Conservation (phyloP, 257 asterid species). For the Parsonsia alboflavescens region DNA sequence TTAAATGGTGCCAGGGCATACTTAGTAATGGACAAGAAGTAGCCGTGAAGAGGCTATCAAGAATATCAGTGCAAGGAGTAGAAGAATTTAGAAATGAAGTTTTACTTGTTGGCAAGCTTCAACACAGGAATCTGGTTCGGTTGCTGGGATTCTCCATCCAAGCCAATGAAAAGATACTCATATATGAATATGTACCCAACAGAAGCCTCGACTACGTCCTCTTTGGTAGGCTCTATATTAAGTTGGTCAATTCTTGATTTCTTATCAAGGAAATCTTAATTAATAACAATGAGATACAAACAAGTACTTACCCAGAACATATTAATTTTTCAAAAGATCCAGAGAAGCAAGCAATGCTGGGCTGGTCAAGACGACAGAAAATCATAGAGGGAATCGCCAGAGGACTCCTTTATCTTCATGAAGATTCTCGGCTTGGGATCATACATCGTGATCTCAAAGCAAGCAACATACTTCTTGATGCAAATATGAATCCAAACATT, state of each 20-base stretch:
- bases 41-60: slow-evolving; percentile 28
- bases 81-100: slow-evolving; percentile 25
- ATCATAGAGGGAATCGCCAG: slow-evolving; percentile 2
- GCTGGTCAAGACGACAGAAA: neutral
- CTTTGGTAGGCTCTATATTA: slow-evolving; percentile 16
- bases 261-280: no score
- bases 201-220: slow-evolving; percentile 19
- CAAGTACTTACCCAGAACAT: neutral
- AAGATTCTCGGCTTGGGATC: slow-evolving; percentile 10
- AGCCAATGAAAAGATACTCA: slow-evolving; percentile 17
- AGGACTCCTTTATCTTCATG: slow-evolving; percentile 19
- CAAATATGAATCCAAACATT: slow-evolving; percentile 17
- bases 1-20: slow-evolving; percentile 12
- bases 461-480: slow-evolving; percentile 11
- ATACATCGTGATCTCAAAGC: slow-evolving; percentile 18
- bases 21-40: slow-evolving; percentile 17
- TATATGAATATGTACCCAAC: slow-evolving; percentile 24
- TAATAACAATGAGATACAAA: no score
- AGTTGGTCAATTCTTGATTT: no score
- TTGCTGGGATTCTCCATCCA: slow-evolving; percentile 21
- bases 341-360: neutral
- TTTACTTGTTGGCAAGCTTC: slow-evolving; percentile 18
- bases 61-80: slow-evolving; percentile 18
- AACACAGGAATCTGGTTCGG: slow-evolving; percentile 24
- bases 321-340: neutral